Evolutionary conservation across 306 rosid species (phyloP), one percentile per base, ranked within the genome.

Genomic region (Fragaria ananassa): DNA sequence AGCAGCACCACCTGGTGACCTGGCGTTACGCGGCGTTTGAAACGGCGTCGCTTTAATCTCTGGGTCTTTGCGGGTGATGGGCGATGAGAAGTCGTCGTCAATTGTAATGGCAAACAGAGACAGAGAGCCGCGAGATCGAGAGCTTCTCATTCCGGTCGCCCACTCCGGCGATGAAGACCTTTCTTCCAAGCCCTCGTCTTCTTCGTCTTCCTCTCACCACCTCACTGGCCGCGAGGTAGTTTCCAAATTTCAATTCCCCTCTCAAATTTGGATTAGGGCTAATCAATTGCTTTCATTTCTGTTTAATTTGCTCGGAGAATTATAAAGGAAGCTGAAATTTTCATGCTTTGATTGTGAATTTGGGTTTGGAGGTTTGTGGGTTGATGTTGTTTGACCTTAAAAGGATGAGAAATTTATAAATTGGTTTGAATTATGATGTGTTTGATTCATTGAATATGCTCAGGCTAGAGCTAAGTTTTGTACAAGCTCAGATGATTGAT

Each of bases 111-210:
- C 83, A 35, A 80, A 72, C 78, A 90, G 96, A 86, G 97, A 90
- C 63, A 79, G 88, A 82, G 86, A 82, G n/a, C 47, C 46, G 60
- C 86, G 86, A 80, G 97, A 93, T 86, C 94, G 90, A 19, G 96
- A 93, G 85, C 97, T 90, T 79, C 94, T 93, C 46, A 86, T 93
- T 79, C 94, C 96, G 54, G 93, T 90, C 44, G 88, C 89, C n/a
- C 81, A 87, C 23, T 14, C 83, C 41, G 76, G 68, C 64, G 75
- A 77, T 62, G 87, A 79, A 37, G 89, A 78, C 12, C 74, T 82
- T 31, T 77, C 89, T 39, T 79, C 86, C 61, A 93, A 90, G 47
- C 91, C 94, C 0, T 82, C 93, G 0, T 74, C 87, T 7, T 86
- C 84, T 14, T 80, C 89, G 0, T 86, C 96, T 1, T 83, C 92